Conservation (phyloP, 305 asterid species). For the Rubia tinctorum region DNA sequence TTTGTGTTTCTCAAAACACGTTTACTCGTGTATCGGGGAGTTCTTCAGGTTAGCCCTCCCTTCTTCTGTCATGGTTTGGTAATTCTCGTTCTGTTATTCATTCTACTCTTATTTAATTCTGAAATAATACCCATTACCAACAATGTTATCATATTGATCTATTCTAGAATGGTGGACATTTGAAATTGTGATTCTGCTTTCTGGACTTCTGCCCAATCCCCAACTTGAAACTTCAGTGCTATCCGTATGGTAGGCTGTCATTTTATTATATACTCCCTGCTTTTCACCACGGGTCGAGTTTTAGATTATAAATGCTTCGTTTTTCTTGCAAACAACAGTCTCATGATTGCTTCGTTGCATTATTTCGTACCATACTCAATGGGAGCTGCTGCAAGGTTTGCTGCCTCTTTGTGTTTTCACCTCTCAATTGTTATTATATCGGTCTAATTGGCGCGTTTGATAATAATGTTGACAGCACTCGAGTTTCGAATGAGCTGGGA, state of each 20-base stretch:
- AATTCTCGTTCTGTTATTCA: slow-evolving; percentile 14
- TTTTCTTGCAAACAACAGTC: not conserved
- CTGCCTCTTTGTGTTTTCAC: not conserved
- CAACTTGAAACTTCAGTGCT: slow-evolving; percentile 16
- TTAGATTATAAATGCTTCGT: not conserved
- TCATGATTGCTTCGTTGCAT: not conserved
- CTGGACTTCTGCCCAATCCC: slow-evolving; percentile 10
- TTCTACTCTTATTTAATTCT: not conserved
- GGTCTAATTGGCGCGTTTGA: too few relatives aligned
- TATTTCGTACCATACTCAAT: slow-evolving; percentile 7
- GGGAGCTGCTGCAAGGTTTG: slow-evolving; percentile 16
- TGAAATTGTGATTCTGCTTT: slow-evolving; percentile 8
- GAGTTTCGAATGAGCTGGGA: slow-evolving; percentile 19
- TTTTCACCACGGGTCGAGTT: not conserved
- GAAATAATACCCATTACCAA: not conserved
- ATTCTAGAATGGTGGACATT: slow-evolving; percentile 32
- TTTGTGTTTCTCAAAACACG: not conserved
- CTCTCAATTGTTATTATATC: not conserved
- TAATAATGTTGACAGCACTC: slow-evolving; percentile 6
- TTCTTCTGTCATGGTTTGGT: slow-evolving; percentile 4
- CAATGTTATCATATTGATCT: not conserved
- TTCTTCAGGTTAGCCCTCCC: slow-evolving; percentile 5
- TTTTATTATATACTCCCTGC: not conserved
- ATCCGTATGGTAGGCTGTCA: slow-evolving; percentile 7
- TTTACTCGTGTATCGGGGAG: not conserved